Percentiles rank a stretch among this genome's conserved stretches.
These are phyloP conservation scores for Tuber melanosporum DNA, from an alignment of 495 filamentous ascomycete species.

Conservation along the genomic window DNA sequence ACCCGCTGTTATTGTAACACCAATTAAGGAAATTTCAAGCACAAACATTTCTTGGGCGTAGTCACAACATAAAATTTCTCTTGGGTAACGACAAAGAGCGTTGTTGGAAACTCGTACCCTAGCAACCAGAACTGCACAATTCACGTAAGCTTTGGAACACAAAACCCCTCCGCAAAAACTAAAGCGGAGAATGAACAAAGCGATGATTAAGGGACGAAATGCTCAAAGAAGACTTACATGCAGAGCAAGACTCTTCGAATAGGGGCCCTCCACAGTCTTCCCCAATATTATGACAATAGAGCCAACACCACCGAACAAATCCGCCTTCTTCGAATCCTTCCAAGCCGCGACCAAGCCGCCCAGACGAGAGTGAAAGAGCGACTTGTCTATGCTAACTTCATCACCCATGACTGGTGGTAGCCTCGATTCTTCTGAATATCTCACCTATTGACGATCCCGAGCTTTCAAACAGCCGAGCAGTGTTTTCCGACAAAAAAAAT, in stretches of 20 bases:
- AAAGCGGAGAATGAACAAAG: conserved; percentile 14
- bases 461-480: neutral
- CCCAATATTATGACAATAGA: conserved; percentile 88
- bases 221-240: conserved; percentile 57
- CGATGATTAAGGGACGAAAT: neutral
- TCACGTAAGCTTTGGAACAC: conserved; percentile 19
- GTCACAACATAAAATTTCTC: conserved; percentile 86
- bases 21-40: neutral
- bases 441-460: conserved; percentile 2
- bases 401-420: conserved; percentile 33
- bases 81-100: conserved; percentile 80
- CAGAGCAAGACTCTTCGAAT: conserved; percentile 91
- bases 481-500: neutral
- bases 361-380: conserved; percentile 83
- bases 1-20: neutral
- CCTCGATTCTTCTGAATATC: neutral
- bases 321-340: conserved; percentile 90
- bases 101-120: conserved; percentile 97
- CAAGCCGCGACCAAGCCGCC: conserved; percentile 79
- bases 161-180: conserved; percentile 3
- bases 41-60: conserved; percentile 88
- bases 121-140: conserved; percentile 83
- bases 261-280: conserved; percentile 78
- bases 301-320: conserved; percentile 72
- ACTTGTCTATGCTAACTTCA: conserved; percentile 85